Conservation (phyloP, 2,329 filamentous ascomycete species). For the Nemania sp. region DNA sequence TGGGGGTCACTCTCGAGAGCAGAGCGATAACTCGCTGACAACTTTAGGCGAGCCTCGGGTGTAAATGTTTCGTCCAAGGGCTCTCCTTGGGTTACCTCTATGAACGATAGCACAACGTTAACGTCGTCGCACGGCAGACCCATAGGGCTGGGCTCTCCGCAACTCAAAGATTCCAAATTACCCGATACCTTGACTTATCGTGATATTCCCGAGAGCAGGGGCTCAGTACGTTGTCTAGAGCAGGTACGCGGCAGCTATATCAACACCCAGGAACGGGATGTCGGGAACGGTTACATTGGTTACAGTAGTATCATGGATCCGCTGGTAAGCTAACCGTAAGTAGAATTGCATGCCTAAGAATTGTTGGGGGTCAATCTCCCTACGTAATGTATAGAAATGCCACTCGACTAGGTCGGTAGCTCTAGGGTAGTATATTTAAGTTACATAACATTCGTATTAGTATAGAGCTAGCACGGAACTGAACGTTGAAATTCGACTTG, state of each 20-base stretch:
- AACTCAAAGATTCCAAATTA: slow-evolving; percentile 25
- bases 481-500: background rate
- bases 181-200: background rate
- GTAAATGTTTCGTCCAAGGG: background rate
- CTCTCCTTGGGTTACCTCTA: background rate
- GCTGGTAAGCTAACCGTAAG: slow-evolving; percentile 3
- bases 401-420: background rate
- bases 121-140: slow-evolving; percentile 20
- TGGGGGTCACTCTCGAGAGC: background rate
- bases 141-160: slow-evolving; percentile 27
- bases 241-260: slow-evolving; percentile 3
- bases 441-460: background rate
- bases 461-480: background rate
- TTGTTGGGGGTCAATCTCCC: background rate
- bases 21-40: slow-evolving; percentile 19
- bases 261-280: background rate
- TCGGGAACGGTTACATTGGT: background rate
- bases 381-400: background rate
- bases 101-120: slow-evolving; percentile 20
- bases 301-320: background rate
- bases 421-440: background rate
- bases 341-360: background rate
- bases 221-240: slow-evolving; percentile 3
- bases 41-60: slow-evolving; percentile 2
- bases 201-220: background rate